Evolutionary conservation across 2,329 filamentous ascomycete genomes (phyloP), one percentile per base, ranked within the genome.

Genomic region (Fusarium secorum): DNA sequence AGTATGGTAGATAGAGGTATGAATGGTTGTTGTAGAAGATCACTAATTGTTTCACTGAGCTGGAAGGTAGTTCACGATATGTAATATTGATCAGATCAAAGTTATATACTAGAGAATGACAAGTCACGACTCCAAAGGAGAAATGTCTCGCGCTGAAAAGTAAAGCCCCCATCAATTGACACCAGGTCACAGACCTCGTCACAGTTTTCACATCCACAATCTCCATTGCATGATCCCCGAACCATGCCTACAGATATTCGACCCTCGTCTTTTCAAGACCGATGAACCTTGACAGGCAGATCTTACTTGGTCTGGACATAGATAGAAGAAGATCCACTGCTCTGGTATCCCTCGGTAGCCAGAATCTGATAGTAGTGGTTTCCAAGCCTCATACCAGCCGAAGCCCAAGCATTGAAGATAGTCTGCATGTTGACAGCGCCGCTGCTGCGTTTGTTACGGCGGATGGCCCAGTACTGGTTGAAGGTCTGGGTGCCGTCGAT

Each of bases 401-500:
- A 17, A 6, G 9, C 2, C 62, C 62, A 65, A 13, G 62, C 62
- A 32, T 65, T 64, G 60, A 65, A 65, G 36, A 64, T 61, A 8
- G 28, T 22, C 30, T 65, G 62, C 62, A 65, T 65, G 42, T 65
- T 65, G 20, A 65, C n/a, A 3, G 62, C 48, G 20, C 62, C 62
- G 17, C 49, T 38, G 17, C n/a, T 20, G 3, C 62, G 62, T 60
- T 65, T 65, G 36, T 44, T 65, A 26, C 62, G 62, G 32, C 62
- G 62, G 49, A 65, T 41, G 18, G 62, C 56, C 62, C 62, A 65
- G 60, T 65, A 65, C 49, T 65, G 62, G 49, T 65, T 64, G 49
- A 65, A 65, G 11, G 62, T 65, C 20, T 65, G 62, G 1, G 0
- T 0, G 1, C 62, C 60, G 8, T 65, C 62, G 26, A 65, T 65